phyloP scores from a whole-genome alignment of 2,329 filamentous ascomycete species.

The Phoma sp. region DNA sequence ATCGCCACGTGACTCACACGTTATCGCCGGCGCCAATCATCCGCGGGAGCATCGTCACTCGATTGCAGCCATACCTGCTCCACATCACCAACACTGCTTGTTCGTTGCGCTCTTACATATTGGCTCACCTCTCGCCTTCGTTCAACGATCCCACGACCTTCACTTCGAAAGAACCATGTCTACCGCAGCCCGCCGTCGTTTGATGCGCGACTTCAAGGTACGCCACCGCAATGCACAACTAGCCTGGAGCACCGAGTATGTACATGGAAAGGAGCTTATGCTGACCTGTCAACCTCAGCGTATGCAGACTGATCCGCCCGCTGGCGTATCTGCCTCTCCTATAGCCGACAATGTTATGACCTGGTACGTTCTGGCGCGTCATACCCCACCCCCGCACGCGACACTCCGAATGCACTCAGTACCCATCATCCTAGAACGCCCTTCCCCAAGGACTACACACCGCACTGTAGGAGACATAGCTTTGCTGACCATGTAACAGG shows the following conservation, averaged over 20 bases:
- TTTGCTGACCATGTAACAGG: slow-evolving; percentile 61
- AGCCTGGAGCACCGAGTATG: background rate
- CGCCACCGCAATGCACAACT: slow-evolving; percentile 39
- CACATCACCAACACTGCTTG: background rate
- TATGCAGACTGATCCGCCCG: slow-evolving; percentile 98
- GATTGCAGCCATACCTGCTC: background rate
- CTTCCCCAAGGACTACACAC: background rate
- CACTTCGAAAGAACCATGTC: slow-evolving; percentile 66
- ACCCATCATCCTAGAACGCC: background rate
- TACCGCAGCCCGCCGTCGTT: slow-evolving; percentile 88
- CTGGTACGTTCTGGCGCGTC: slow-evolving; percentile 64
- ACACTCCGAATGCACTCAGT: slow-evolving; percentile 14
- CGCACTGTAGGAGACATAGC: background rate
- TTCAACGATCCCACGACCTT: background rate
- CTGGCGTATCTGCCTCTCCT: slow-evolving; percentile 93
- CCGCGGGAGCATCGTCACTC: slow-evolving; percentile 9
- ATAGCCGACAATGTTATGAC: slow-evolving; percentile 98
- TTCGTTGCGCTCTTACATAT: background rate
- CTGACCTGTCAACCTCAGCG: slow-evolving; percentile 63
- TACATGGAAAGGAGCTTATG: background rate
- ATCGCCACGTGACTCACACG: slow-evolving; percentile 13
- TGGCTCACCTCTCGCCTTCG: background rate
- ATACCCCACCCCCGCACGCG: slow-evolving; percentile 37
- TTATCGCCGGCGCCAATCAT: slow-evolving; percentile 7
- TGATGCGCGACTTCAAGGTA: slow-evolving; percentile 99